These are phyloP conservation scores for Suillus subaureus DNA, from an alignment of 768 basidiomycete genomes.

Conservation along the genomic window DNA sequence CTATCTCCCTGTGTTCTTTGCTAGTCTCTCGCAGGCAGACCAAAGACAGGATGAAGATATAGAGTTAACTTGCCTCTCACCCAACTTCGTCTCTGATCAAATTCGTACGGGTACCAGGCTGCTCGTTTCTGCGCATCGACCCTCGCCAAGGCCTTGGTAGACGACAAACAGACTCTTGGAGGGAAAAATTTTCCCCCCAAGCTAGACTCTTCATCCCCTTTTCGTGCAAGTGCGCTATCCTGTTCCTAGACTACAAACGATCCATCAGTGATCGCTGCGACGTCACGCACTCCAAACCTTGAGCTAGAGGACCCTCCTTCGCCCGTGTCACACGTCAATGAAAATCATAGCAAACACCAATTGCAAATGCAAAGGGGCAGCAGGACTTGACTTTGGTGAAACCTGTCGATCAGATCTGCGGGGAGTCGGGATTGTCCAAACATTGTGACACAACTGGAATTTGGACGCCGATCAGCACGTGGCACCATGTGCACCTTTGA, in stretches of 20 bases:
- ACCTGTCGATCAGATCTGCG: constrained; percentile 1
- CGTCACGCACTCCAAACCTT: not conserved
- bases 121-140: not conserved
- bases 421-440: not conserved
- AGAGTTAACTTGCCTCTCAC: not conserved
- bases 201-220: not conserved
- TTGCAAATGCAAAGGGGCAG: not conserved
- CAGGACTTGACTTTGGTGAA: not conserved
- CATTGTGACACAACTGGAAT: not conserved
- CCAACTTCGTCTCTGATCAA: not conserved
- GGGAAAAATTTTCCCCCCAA: not conserved
- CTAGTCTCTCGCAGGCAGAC: not conserved
- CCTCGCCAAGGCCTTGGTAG: not conserved
- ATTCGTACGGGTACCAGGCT: not conserved
- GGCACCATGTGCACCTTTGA: not conserved
- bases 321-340: too few relatives aligned
- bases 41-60: not conserved
- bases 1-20: not conserved
- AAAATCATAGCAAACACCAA: not conserved
- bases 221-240: not conserved
- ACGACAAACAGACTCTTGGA: not conserved
- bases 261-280: not conserved
- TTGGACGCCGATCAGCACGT: constrained; percentile 1
- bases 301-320: not conserved
- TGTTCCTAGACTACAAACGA: not conserved